A percentile compares a stretch with the other conserved stretches of the same genome.
phyloP scores from a whole-genome alignment of 257 asterid species.

The Solanum pinnatisectum region DNA sequence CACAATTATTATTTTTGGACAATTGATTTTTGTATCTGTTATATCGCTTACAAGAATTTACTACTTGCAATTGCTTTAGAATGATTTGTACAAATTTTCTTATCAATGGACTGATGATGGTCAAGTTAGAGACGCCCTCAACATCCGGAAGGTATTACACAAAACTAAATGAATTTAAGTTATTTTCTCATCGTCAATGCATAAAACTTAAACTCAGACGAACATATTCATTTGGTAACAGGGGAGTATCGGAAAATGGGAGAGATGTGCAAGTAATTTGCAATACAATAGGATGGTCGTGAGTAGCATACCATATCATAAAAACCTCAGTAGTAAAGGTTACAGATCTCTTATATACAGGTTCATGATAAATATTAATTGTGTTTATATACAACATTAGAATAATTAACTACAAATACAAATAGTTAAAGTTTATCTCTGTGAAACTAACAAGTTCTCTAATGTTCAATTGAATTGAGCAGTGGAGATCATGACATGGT shows the following conservation, averaged over 20 bases:
- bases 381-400: not conserved
- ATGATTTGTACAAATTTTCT: not conserved
- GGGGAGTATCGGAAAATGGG: slow-evolving; percentile 12
- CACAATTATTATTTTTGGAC: not conserved
- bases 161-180: too few species aligned
- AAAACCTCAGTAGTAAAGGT: slow-evolving; percentile 10
- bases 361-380: not conserved
- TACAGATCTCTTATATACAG: slow-evolving; percentile 12
- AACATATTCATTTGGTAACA: not conserved
- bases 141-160: slow-evolving; percentile 1
- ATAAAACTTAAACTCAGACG: not conserved
- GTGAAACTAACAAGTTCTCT: not conserved
- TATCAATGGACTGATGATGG: slow-evolving; percentile 1
- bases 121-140: slow-evolving; percentile 2
- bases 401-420: too few species aligned
- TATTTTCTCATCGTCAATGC: not conserved
- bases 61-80: not conserved
- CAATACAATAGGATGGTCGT: not conserved
- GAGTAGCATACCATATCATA: slow-evolving; percentile 11
- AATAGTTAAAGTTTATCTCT: too few species aligned
- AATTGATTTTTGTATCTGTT: not conserved
- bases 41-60: not conserved
- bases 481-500: slow-evolving; percentile 36
- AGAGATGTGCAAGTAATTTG: slow-evolving; percentile 1
- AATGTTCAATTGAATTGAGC: not conserved